Percentiles rank a stretch among this genome's conserved stretches.
Evolutionary conservation across 1,284 basidiomycete species (phyloP).

Genomic region (Dichomitus squalens): DNA sequence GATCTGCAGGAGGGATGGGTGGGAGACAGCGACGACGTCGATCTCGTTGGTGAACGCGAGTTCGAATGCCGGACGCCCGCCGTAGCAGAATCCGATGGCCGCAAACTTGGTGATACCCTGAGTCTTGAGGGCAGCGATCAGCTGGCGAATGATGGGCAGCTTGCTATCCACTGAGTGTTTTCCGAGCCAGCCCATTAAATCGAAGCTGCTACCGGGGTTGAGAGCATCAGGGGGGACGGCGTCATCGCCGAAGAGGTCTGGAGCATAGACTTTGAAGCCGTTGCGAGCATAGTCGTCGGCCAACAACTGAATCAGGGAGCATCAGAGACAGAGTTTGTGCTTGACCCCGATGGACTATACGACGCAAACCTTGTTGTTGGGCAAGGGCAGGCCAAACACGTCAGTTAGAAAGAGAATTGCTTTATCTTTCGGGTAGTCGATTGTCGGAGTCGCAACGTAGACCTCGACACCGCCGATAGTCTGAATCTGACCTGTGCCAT

Average conservation of each 20-base stretch:
- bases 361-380: constrained; percentile 42
- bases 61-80: constrained; percentile 56
- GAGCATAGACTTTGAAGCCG: constrained; percentile 49
- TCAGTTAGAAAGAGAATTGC: constrained; percentile 56
- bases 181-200: constrained; percentile 51
- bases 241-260: constrained; percentile 50
- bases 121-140: constrained; percentile 58
- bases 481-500: constrained; percentile 41
- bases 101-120: constrained; percentile 59
- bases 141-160: constrained; percentile 53
- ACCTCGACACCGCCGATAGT: constrained; percentile 47
- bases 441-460: constrained; percentile 50
- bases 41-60: constrained; percentile 63
- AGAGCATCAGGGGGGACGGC: constrained; percentile 31
- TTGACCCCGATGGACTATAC: not conserved
- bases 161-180: constrained; percentile 48
- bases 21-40: constrained; percentile 55
- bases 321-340: not conserved
- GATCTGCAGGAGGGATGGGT: constrained; percentile 70
- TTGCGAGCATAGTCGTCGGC: constrained; percentile 58
- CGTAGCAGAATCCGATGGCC: constrained; percentile 71
- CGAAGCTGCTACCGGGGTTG: constrained; percentile 34
- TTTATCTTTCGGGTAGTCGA: constrained; percentile 54
- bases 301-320: constrained; percentile 33
- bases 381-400: constrained; percentile 48